Evolutionary conservation across 495 filamentous ascomycete species (phyloP), one percentile per base, ranked within the genome.

Genomic region (Platismatia glauca): DNA sequence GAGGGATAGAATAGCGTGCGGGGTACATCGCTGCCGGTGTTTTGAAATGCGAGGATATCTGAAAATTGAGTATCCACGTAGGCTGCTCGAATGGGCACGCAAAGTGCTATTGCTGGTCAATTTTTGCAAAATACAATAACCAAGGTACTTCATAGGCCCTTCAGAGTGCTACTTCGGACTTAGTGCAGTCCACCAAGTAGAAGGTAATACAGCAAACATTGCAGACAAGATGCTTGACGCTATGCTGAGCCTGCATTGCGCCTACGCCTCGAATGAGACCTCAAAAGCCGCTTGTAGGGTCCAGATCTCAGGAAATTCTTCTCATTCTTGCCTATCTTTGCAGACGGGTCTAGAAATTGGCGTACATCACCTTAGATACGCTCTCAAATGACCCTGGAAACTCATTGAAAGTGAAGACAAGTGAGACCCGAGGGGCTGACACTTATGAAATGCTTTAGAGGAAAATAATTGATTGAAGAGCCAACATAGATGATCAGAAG

Each of bases 181-280:
- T n/a, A n/a, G n/a, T n/a, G n/a, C n/a, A n/a, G n/a, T n/a, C n/a
- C n/a, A n/a, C n/a, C n/a, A n/a, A n/a, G n/a, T n/a, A n/a, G n/a
- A n/a, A n/a, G n/a, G n/a, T n/a, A 7, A 38, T 9, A 11, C 2
- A 9, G 37, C 37, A 7, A 38, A 12, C 2, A 38, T 38, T 9
- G 12, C 37, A 38, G 13, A 11, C 37, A 9, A 9, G 39, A 41
- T 41, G 39, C 39, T 41, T 41, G 39, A 20, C 16, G 39, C 16
- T 41, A 7, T 41, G 20, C 39, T 20, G 16, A 89, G 71, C 7
- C 24, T 24, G 43, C 43, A 46, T 46, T 7, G n/a, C 4, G 43
- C n/a, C 7, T 50, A 5, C 20, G 43, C 22, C 43, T n/a, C 22
- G n/a, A 11, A 50, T 4, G 12, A 27, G 1, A 50, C 11, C 1